Percentiles rank a stretch among this genome's conserved stretches.
Evolutionary conservation across 176 grass and related monocot species (phyloP).

Genomic region (Alloteropsis semialata): DNA sequence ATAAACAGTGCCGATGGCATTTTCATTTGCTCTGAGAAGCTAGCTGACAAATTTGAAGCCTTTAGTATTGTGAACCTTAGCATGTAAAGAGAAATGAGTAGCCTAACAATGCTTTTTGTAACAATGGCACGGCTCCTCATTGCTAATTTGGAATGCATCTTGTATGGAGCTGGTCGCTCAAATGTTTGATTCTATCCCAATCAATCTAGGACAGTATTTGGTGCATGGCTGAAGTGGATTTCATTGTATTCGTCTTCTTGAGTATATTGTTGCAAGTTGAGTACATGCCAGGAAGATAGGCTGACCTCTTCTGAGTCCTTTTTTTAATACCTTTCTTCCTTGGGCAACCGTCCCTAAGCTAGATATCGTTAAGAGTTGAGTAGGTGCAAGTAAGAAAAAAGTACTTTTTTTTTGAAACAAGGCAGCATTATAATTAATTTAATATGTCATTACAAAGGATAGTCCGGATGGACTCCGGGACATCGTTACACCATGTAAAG

Average conservation of each 20-base stretch:
- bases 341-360: not conserved
- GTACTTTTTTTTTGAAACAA: too few relatives aligned
- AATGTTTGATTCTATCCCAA: not conserved
- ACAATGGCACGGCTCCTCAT: not conserved
- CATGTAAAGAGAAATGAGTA: constrained; percentile 28
- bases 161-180: not conserved
- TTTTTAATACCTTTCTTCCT: too few relatives aligned
- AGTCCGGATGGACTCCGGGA: too few relatives aligned
- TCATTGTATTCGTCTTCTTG: not conserved
- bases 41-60: constrained; percentile 20
- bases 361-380: too few relatives aligned
- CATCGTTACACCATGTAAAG: too few relatives aligned
- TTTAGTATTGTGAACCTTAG: constrained; percentile 25
- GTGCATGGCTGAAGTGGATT: not conserved
- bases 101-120: constrained; percentile 10
- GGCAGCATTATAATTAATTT: too few relatives aligned
- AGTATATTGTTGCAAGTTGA: too few relatives aligned
- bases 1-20: not conserved
- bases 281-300: not conserved
- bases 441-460: too few relatives aligned
- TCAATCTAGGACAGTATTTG: not conserved
- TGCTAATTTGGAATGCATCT: constrained; percentile 22
- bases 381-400: too few relatives aligned
- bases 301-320: too few relatives aligned
- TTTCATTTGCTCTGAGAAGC: constrained; percentile 25